Evolutionary conservation across 306 rosid genomes (phyloP), one percentile per base, ranked within the genome.

Genomic region (Adenanthera pavonina): DNA sequence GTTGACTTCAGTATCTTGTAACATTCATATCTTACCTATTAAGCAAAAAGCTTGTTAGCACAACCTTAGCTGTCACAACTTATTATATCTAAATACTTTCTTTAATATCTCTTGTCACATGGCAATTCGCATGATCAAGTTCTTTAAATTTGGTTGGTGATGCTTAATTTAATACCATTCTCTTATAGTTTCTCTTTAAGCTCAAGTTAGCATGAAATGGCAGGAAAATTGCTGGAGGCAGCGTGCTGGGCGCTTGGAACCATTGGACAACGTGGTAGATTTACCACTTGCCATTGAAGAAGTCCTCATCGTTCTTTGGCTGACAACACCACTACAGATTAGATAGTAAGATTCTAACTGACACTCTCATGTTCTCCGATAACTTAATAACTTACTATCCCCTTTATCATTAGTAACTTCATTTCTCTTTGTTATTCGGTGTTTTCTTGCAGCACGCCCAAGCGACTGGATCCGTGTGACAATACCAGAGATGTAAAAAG

Each of bases 221-320:
- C 90, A 94, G 98, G 98, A 54, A 94, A 92, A 80, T 84, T 94
- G 86, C 78, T 94, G 80, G 95, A 94, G 88, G 85, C 87, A 59
- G 82, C 90, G 3, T 94, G 95, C 87, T 81, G 88, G 83, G 86
- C 90, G 92, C 92, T 94, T 44, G 92, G 91, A 73, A 80, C 89
- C 57, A 44, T 94, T 56, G 86, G 97, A 78, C 92, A 90, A 59
- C 89, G 88, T 75, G 87, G 90, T 70, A 89, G 76, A 74, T 87
- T 91, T 72, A 19, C 89, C 77, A 79, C 94, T 79, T 94, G 98
- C 86, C 92, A 88, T 66, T 94, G 86, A 94, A 25, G 30, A 72
- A 69, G 61, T 70, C n/a, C 64, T 19, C 13, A 38, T 65, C 20
- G 3, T 73, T 34, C 74, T 81, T 67, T 65, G 66, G 68, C 69